phyloP scores from a whole-genome alignment of 2,329 filamentous ascomycete genomes.

The Lithohypha guttulata region DNA sequence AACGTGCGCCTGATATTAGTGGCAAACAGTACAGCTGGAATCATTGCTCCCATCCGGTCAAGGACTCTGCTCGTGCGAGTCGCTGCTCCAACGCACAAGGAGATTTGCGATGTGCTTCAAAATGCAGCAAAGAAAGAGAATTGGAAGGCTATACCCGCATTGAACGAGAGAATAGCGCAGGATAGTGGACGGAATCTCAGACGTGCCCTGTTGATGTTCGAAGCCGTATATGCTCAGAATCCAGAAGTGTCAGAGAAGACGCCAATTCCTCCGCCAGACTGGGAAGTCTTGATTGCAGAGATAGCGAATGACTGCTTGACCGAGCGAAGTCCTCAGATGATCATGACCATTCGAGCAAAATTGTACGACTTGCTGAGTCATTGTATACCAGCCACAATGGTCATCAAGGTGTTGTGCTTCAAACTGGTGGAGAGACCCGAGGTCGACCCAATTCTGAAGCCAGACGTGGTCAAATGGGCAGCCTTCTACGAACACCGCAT shows the following conservation, averaged over 20 bases:
- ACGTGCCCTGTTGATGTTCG: slow-evolving; percentile 87
- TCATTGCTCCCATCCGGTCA: slow-evolving; percentile 95
- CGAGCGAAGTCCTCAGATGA: slow-evolving; percentile 80
- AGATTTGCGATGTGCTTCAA: slow-evolving; percentile 69
- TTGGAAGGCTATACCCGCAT: slow-evolving; percentile 62
- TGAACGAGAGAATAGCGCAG: slow-evolving; percentile 76
- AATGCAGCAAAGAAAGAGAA: slow-evolving; percentile 66
- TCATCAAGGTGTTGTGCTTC: slow-evolving; percentile 90
- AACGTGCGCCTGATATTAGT: slow-evolving; percentile 85
- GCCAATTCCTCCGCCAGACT: slow-evolving; percentile 86
- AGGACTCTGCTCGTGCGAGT: slow-evolving; percentile 86
- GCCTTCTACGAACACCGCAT: slow-evolving; percentile 96
- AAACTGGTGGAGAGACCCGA: slow-evolving; percentile 68
- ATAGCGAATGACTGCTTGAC: slow-evolving; percentile 89
- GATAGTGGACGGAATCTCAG: slow-evolving; percentile 87
- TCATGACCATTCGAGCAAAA: slow-evolving; percentile 79
- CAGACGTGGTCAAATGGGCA: slow-evolving; percentile 88
- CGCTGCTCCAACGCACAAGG: slow-evolving; percentile 70
- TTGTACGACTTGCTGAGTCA: slow-evolving; percentile 96
- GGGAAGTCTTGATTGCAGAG: slow-evolving; percentile 82
- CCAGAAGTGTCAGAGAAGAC: slow-evolving; percentile 51
- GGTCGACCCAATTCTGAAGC: slow-evolving; percentile 83
- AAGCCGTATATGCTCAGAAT: slow-evolving; percentile 96
- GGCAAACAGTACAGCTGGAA: slow-evolving; percentile 94
- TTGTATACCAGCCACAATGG: slow-evolving; percentile 89